Conservation (phyloP, 768 basidiomycete genomes). For the Suillus discolor region DNA sequence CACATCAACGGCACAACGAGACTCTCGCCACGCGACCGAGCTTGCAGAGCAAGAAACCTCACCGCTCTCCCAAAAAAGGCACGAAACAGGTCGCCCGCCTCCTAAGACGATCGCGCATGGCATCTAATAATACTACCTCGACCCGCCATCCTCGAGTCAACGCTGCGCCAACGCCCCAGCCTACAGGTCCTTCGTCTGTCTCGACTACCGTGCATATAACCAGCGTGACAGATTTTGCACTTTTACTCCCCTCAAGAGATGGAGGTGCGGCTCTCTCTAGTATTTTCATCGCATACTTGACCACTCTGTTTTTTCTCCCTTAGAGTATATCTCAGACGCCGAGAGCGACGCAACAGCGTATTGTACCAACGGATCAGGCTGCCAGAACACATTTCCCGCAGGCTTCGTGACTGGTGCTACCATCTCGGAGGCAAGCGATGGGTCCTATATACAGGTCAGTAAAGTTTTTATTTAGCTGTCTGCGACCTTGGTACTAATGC, state of each 20-base stretch:
- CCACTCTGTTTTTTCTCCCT: background rate
- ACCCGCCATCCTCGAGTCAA: slow-evolving; percentile 13
- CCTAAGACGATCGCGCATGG: background rate
- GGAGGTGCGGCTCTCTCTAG: slow-evolving; percentile 31
- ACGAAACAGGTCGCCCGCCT: background rate
- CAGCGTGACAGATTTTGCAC: slow-evolving; percentile 32
- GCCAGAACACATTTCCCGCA: slow-evolving; percentile 30
- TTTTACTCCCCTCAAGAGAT: slow-evolving; percentile 34
- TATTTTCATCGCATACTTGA: slow-evolving; percentile 4
- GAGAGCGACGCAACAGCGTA: slow-evolving; percentile 40
- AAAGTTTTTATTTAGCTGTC: slow-evolving; percentile 1
- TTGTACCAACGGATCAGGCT: slow-evolving; percentile 35
- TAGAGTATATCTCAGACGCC: slow-evolving; percentile 43
- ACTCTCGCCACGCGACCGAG: background rate
- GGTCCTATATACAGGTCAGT: slow-evolving; percentile 41
- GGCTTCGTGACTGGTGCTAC: slow-evolving; percentile 43
- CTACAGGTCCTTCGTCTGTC: slow-evolving; percentile 36
- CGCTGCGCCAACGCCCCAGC: slow-evolving; percentile 40
- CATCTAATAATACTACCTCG: too few species aligned
- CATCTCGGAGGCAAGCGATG: slow-evolving; percentile 35
- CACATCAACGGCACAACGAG: background rate
- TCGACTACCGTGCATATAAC: slow-evolving; percentile 40
- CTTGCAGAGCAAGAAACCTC: background rate
- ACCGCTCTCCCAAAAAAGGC: background rate
- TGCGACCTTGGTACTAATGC: background rate